Conservation (phyloP, 768 basidiomycete species). For the Tricholoma saponaceum region DNA sequence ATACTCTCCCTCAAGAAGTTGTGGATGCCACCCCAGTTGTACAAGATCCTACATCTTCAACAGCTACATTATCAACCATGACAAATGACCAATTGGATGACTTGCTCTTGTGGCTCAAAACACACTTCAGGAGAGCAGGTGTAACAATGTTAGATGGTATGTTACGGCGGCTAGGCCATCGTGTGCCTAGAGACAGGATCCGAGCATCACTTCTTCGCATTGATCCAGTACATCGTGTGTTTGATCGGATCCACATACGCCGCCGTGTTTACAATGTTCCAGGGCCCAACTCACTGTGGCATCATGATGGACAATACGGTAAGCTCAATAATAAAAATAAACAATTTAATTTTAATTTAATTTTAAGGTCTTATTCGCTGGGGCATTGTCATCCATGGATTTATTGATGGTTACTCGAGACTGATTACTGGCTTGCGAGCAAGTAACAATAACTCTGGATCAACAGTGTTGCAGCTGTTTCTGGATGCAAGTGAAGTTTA, state of each 20-base stretch:
- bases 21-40: not conserved
- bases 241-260: conserved; percentile 13
- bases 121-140: not conserved
- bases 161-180: conserved; percentile 11
- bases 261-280: conserved; percentile 21
- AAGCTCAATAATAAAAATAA: conserved; percentile 1
- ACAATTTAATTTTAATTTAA: not conserved
- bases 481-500: conserved; percentile 14
- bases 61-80: not conserved
- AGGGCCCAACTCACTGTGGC: conserved; percentile 30
- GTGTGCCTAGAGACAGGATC: conserved; percentile 9
- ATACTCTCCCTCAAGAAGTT: not conserved
- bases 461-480: conserved; percentile 34
- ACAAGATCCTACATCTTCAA: not conserved
- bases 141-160: conserved; percentile 12
- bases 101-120: not conserved
- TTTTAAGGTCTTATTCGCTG: conserved; percentile 26
- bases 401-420: conserved; percentile 27
- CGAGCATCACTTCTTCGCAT: conserved; percentile 12
- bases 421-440: conserved; percentile 23
- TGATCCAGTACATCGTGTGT: conserved; percentile 14
- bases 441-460: conserved; percentile 32
- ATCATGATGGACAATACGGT: conserved; percentile 36
- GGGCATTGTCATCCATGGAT: conserved; percentile 30
- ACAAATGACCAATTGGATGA: not conserved